phyloP scores from a whole-genome alignment of 768 basidiomycete genomes.

The Tylopilus vinaceipallidus region DNA sequence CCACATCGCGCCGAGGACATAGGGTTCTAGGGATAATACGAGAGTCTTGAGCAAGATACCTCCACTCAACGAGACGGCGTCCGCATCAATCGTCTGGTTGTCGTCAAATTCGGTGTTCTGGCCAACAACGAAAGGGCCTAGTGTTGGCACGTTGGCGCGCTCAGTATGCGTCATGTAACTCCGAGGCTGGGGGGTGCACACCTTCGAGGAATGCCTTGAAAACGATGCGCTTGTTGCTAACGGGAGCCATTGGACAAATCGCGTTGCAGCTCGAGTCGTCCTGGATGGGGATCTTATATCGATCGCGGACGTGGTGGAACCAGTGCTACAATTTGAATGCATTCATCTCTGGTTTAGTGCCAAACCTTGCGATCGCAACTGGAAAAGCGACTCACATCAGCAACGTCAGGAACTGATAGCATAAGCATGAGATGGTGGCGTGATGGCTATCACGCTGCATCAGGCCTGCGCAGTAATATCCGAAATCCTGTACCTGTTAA shows the following conservation, averaged over 20 bases:
- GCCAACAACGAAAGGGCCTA: conserved; percentile 28
- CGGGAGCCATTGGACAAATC: not conserved
- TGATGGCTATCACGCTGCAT: too few relatives aligned
- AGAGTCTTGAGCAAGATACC: conserved; percentile 52
- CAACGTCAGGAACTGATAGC: too few relatives aligned
- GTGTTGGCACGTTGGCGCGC: not conserved
- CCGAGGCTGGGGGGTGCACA: not conserved
- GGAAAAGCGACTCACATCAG: too few relatives aligned
- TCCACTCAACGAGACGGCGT: conserved; percentile 42
- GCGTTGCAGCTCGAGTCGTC: too few relatives aligned
- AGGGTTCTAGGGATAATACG: conserved; percentile 46
- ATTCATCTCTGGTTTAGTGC: too few relatives aligned
- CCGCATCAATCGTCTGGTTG: conserved; percentile 47
- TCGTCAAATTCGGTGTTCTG: conserved; percentile 46
- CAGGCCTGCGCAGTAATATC: not conserved
- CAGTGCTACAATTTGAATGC: too few relatives aligned
- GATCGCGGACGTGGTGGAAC: too few relatives aligned
- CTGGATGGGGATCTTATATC: too few relatives aligned
- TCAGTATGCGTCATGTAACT: not conserved
- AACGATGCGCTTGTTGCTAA: conserved; percentile 35
- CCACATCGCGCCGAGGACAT: conserved; percentile 40
- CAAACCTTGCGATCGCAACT: too few relatives aligned
- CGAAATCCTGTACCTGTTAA: not conserved
- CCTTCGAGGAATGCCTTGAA: conserved; percentile 32
- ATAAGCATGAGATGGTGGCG: too few relatives aligned